Evolutionary conservation across 768 basidiomycete genomes (phyloP).

Genomic region (Exidia glandulosa): DNA sequence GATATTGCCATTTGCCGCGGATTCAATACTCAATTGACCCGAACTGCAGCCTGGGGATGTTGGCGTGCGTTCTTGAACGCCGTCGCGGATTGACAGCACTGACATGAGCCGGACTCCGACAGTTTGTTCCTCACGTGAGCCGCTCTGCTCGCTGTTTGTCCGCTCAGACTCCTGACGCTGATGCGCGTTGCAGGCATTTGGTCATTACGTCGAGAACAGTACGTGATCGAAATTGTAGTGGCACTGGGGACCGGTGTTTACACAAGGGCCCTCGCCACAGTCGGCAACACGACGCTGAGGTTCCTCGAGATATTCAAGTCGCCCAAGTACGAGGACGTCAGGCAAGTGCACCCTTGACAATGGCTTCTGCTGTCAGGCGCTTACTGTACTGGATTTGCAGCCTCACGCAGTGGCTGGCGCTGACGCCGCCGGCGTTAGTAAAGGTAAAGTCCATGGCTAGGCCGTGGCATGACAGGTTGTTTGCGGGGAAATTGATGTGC

Average conservation of each 20-base stretch:
- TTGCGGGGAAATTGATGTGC: neutral
- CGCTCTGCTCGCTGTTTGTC: neutral
- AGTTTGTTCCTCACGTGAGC: conserved; percentile 1
- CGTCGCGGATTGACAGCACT: neutral
- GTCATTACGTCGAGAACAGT: conserved; percentile 60
- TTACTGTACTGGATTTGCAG: conserved; percentile 17
- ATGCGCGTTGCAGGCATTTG: neutral
- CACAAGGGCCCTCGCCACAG: too few species aligned
- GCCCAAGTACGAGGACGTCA: conserved; percentile 18
- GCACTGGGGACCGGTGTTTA: too few species aligned
- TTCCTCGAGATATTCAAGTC: conserved; percentile 56
- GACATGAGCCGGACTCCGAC: conserved; percentile 4
- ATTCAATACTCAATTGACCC: neutral
- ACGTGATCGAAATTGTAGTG: too few species aligned
- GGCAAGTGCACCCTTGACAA: conserved; percentile 2
- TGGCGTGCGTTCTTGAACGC: neutral
- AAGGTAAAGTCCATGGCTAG: conserved; percentile 16
- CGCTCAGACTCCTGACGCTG: too few species aligned
- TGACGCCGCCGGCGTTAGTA: conserved; percentile 47
- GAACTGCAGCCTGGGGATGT: neutral
- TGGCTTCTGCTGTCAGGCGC: conserved; percentile 14
- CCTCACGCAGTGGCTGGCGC: conserved; percentile 49
- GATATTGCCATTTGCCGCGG: conserved; percentile 33
- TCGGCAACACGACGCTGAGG: conserved; percentile 41
- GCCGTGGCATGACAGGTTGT: neutral